A percentile compares a stretch with the other conserved stretches of the same genome.
Conservation (phyloP, 257 asterid species). For the Plantago ovata region DNA sequence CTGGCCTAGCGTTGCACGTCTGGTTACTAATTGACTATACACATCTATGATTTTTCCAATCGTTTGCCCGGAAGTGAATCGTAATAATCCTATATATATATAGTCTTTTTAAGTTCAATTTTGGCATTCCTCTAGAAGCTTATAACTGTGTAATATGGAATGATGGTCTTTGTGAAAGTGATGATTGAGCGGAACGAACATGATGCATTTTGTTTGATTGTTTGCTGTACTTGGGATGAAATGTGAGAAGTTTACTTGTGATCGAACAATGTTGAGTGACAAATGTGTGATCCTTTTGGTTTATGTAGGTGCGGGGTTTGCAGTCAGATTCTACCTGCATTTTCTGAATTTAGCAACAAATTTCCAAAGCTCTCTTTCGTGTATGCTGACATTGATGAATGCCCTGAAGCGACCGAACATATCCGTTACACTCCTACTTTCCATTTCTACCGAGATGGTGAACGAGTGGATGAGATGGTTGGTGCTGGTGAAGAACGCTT, state of each 20-base stretch:
- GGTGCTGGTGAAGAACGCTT: conserved; percentile 90
- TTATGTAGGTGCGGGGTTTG: conserved; percentile 74
- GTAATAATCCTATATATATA: no score
- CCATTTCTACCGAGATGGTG: conserved; percentile 82
- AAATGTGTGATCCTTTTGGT: background rate
- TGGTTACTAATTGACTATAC: no score
- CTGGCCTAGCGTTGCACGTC: background rate
- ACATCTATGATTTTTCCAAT: no score
- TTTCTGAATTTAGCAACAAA: conserved; percentile 48
- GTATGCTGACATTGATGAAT: conserved; percentile 87
- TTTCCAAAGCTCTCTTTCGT: conserved; percentile 70
- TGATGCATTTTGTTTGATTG: background rate
- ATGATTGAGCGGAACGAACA: no score
- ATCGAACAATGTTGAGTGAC: background rate
- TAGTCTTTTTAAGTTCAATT: background rate
- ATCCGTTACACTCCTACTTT: conserved; percentile 82
- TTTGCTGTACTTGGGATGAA: no score
- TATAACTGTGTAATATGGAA: background rate
- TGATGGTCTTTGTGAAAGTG: background rate
- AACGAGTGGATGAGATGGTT: conserved; percentile 88
- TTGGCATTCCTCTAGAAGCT: background rate
- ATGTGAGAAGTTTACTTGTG: background rate
- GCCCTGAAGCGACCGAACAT: conserved; percentile 84
- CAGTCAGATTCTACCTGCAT: conserved; percentile 74
- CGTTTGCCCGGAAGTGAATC: no score